Conservation (phyloP, 768 basidiomycete species). For the Lactifluus piperatus region DNA sequence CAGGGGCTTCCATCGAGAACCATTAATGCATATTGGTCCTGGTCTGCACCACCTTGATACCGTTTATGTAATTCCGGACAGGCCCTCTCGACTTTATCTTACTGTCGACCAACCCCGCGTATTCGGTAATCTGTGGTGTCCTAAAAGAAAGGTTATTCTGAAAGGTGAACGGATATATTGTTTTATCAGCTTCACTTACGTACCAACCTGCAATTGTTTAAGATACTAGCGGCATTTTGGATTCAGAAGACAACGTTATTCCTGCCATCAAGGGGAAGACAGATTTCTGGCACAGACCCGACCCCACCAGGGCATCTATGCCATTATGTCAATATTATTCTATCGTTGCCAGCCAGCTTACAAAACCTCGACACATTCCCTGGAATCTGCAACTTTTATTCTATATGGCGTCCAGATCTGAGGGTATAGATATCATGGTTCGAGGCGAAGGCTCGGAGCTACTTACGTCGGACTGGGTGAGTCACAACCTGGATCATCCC, state of each 20-base stretch:
- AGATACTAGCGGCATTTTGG: not conserved
- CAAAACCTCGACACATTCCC: not conserved
- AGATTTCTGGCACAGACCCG: not conserved
- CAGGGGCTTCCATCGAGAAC: not conserved
- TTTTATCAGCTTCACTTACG: not conserved
- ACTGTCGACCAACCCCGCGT: not conserved
- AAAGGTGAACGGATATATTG: not conserved
- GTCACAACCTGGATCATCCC: no score
- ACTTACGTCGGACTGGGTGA: no score
- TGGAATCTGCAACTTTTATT: not conserved
- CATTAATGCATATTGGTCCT: not conserved
- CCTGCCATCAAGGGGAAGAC: not conserved
- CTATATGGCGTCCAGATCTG: not conserved
- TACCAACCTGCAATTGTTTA: not conserved
- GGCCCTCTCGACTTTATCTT: not conserved
- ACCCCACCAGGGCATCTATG: no score
- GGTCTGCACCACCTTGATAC: not conserved
- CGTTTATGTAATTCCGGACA: not conserved
- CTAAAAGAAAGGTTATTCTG: not conserved
- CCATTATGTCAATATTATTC: not conserved
- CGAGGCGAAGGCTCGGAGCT: not conserved
- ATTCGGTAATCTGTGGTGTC: slow-evolving; percentile 6
- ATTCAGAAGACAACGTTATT: not conserved
- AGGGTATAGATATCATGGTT: not conserved
- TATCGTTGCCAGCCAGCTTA: not conserved